phyloP scores from a whole-genome alignment of 176 grass and related monocot genomes.

The Bothriochloa decipiens region DNA sequence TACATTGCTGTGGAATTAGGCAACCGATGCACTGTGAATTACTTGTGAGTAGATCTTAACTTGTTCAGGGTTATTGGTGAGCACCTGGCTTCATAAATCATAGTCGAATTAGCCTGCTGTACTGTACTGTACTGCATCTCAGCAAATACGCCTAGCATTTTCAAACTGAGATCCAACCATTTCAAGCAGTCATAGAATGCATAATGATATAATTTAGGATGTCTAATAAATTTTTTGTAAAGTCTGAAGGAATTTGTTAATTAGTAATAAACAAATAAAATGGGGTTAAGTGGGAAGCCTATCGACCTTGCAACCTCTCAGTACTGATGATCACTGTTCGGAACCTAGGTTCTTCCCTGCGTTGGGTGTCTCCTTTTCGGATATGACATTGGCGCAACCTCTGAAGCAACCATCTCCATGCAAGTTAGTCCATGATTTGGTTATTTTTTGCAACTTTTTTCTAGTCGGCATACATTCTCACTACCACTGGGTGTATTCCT shows the following conservation, averaged over 20 bases:
- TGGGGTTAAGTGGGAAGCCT: not conserved
- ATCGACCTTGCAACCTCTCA: not conserved
- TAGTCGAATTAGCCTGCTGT: not conserved
- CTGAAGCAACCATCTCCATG: slow-evolving; percentile 83
- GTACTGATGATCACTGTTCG: slow-evolving; percentile 31
- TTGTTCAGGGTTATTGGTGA: not conserved
- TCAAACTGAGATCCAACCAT: slow-evolving; percentile 14
- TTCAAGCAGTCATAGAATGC: not conserved
- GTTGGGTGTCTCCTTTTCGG: slow-evolving; percentile 87
- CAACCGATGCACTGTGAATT: not conserved
- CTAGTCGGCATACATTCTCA: not conserved
- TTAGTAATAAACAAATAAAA: not conserved
- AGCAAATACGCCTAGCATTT: not conserved
- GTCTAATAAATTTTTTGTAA: not conserved
- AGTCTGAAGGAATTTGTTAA: not conserved
- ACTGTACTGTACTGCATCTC: slow-evolving; percentile 1
- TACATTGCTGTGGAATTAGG: not conserved
- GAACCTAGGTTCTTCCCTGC: slow-evolving; percentile 94
- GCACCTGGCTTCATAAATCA: not conserved
- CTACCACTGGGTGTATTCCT: no score
- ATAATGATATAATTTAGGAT: not conserved
- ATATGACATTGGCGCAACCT: slow-evolving; percentile 92
- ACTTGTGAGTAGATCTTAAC: not conserved
- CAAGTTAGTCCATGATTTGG: slow-evolving; percentile 54
- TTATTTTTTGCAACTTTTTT: not conserved